Evolutionary conservation across 352 stramenopile genomes (phyloP).

Genomic region (Globisporangium middletonii): DNA sequence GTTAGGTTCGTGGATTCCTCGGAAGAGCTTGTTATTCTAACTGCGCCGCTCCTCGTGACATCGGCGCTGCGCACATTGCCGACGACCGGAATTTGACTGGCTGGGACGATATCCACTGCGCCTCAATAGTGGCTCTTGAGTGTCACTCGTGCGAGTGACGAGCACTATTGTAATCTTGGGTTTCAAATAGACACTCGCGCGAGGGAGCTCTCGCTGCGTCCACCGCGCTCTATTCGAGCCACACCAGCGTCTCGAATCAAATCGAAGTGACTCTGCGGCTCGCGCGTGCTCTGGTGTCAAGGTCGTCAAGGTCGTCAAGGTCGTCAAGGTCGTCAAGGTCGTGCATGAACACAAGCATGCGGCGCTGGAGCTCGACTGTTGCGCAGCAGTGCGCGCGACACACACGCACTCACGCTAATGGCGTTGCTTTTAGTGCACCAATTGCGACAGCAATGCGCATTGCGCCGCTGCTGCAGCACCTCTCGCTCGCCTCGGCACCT

Average conservation of each 20-base stretch:
- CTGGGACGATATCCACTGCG: constrained; percentile 5
- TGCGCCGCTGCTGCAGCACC: neutral
- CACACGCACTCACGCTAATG: no score
- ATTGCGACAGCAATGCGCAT: neutral
- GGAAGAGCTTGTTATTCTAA: constrained; percentile 38
- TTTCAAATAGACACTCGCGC: neutral
- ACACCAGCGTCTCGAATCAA: neutral
- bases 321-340: no score
- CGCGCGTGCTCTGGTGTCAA: no score
- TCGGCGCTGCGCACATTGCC: constrained; percentile 6
- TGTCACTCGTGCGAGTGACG: neutral
- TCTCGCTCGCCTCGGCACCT: neutral
- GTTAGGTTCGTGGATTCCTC: constrained; percentile 43
- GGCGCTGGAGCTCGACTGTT: constrained; percentile 6
- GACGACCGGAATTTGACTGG: constrained; percentile 37
- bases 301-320: no score
- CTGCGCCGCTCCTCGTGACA: constrained; percentile 6
- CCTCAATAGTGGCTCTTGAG: neutral
- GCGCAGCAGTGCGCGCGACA: neutral
- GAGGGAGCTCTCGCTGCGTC: neutral
- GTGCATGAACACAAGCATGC: neutral
- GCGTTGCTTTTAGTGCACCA: neutral
- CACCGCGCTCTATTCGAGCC: neutral
- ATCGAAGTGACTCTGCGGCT: no score
- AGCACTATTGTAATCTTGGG: neutral